Evolutionary conservation across 768 basidiomycete species (phyloP), one percentile per base, ranked within the genome.

Genomic region (Stropharia rugosoannulata): DNA sequence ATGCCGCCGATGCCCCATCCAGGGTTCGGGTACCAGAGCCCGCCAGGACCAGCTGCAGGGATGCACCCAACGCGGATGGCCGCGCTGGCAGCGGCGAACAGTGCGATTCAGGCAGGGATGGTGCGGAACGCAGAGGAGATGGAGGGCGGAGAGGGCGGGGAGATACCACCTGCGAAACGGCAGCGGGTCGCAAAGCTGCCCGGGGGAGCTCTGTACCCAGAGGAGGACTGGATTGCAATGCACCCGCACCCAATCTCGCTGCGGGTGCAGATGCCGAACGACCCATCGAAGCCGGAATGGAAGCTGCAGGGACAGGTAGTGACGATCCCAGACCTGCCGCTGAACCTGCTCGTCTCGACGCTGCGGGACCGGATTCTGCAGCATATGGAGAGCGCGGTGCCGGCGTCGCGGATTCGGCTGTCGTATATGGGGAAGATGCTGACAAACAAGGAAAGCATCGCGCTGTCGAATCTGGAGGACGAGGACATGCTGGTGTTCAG

Each of bases 221-320:
- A 94, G 64, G 79, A 83, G 51, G 92, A 95, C 69, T 98, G 95
- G 95, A 84, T 93, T 61, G 78, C 78, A 45, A 86, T 93, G 83
- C 93, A 98, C 68, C 91, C 94, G 86, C 89, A 95, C 62, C 90
- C 96, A 11, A 92, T 98, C 64, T 87, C 88, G 22, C 79, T 99
- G 44, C 79, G 80, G 35, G 78, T 98, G 3, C 93, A 95, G 67
- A 77, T 99, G 60, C 95, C 96, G 1, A 79, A 75, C 51, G 87
- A 95, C 63, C 74, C 87, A 1, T 83, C 86, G 35, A 94, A 91
- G 68, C 88, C 95, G 0, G 95, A 96, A 70, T 96, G 91, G 92
- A 95, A 96, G 65, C 76, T 97, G 51, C 85, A 96, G 64, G 95
- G 95, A 0, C 80, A 78, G 50, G 74, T 85, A 39, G 83, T 95